These are phyloP conservation scores for Cucurbita ficifolia DNA, from an alignment of 306 rosid species.

Conservation along the genomic window DNA sequence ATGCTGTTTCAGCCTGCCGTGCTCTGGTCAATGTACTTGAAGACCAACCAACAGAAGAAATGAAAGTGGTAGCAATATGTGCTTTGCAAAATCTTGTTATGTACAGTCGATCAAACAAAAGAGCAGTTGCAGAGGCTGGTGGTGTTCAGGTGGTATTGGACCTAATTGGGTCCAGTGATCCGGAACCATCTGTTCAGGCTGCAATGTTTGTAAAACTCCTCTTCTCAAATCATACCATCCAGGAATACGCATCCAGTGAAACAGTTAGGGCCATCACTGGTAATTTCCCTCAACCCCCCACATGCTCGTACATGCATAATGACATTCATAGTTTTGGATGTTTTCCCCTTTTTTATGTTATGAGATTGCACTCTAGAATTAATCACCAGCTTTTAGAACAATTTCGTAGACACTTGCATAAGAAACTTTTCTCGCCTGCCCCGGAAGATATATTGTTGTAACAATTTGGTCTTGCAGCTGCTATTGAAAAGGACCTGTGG, in stretches of 20 bases:
- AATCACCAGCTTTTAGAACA: neutral
- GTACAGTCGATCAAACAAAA: slow-evolving; percentile 85
- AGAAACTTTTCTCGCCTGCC: neutral
- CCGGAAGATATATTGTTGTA: neutral
- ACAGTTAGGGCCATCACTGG: slow-evolving; percentile 95
- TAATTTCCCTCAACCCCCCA: slow-evolving; percentile 25
- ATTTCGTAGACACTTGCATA: neutral
- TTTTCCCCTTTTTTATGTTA: neutral
- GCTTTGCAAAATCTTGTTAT: slow-evolving; percentile 97
- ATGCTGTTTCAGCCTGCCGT: slow-evolving; percentile 96
- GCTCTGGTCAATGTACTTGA: slow-evolving; percentile 97
- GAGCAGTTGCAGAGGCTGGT: slow-evolving; percentile 99
- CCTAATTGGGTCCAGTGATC: slow-evolving; percentile 87
- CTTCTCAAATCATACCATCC: slow-evolving; percentile 92
- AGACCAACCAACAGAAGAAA: slow-evolving; percentile 97
- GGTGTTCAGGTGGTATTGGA: slow-evolving; percentile 98
- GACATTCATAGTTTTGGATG: neutral
- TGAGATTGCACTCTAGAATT: neutral
- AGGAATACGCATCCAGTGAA: slow-evolving; percentile 97
- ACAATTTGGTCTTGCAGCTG: slow-evolving; percentile 42
- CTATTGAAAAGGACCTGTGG: slow-evolving; percentile 94
- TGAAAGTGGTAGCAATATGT: slow-evolving; percentile 98
- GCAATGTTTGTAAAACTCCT: slow-evolving; percentile 94
- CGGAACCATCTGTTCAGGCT: slow-evolving; percentile 90
- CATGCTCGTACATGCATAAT: neutral